Conservation (phyloP, 2,329 filamentous ascomycete genomes). For the Chaetomium globosum region DNA sequence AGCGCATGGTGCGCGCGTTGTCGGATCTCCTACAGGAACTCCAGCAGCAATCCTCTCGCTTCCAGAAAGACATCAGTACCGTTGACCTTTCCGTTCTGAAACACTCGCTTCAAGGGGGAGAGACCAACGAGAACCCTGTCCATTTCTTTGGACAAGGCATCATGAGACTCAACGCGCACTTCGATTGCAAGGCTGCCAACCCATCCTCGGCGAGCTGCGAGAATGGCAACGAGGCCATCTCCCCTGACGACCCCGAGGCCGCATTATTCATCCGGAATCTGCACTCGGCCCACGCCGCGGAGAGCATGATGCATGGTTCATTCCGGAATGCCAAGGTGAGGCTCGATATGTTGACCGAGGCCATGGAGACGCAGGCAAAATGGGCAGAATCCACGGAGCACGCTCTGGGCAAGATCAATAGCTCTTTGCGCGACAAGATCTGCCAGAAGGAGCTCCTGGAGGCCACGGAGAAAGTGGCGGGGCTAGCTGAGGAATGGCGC, state of each 20-base stretch:
- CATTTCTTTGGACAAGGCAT: not conserved
- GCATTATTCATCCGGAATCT: not conserved
- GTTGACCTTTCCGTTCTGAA: too few relatives aligned
- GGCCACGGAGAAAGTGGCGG: not conserved
- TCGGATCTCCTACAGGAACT: too few relatives aligned
- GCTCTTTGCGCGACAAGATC: not conserved
- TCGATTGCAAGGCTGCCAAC: not conserved
- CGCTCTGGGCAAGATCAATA: not conserved
- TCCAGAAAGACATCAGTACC: too few relatives aligned
- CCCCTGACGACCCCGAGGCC: not conserved
- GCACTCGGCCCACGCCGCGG: not conserved
- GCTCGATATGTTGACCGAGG: not conserved
- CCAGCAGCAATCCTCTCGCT: too few relatives aligned
- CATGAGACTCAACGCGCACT: not conserved
- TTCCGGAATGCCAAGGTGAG: not conserved
- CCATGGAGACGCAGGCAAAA: not conserved
- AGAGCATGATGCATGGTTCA: not conserved
- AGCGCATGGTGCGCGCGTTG: too few relatives aligned
- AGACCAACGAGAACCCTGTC: not conserved
- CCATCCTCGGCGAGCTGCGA: not conserved
- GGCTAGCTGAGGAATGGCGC: not conserved
- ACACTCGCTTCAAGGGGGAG: too few relatives aligned
- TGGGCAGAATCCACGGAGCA: not conserved
- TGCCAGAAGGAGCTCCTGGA: not conserved
- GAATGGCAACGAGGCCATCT: not conserved